phyloP scores from a whole-genome alignment of 352 stramenopile genomes.

The Elongisporangium senticosum region DNA sequence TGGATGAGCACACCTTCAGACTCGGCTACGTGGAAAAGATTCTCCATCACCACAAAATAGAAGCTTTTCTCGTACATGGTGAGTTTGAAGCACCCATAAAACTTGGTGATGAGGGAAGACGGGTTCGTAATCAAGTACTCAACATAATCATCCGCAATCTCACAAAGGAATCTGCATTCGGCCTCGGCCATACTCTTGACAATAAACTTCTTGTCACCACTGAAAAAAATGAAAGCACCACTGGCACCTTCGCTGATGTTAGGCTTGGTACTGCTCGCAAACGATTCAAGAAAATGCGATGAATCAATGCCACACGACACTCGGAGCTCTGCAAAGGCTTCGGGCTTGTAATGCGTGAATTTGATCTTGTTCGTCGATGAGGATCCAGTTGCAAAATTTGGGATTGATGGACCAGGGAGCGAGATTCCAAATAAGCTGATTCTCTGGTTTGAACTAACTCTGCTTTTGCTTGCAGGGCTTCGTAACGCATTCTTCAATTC shows the following conservation, averaged over 20 bases:
- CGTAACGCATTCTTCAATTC: no score
- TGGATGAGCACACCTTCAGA: slow-evolving; percentile 63
- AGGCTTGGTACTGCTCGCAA: slow-evolving; percentile 79
- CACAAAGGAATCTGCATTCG: slow-evolving; percentile 76
- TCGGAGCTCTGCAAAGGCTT: slow-evolving; percentile 74
- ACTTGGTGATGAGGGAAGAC: slow-evolving; percentile 81
- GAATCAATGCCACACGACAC: slow-evolving; percentile 60
- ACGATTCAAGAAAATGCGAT: slow-evolving; percentile 62
- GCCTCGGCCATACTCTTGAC: slow-evolving; percentile 86
- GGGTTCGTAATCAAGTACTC: slow-evolving; percentile 78
- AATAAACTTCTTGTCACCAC: slow-evolving; percentile 86
- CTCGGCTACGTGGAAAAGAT: slow-evolving; percentile 79
- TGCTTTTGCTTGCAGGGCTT: no score
- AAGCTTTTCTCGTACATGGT: slow-evolving; percentile 87
- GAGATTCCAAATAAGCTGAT: no score
- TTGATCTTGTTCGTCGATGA: slow-evolving; percentile 41
- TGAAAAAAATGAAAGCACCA: slow-evolving; percentile 91
- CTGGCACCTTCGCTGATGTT: slow-evolving; percentile 89
- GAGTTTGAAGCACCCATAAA: slow-evolving; percentile 89
- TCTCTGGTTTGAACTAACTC: no score
- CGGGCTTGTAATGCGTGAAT: slow-evolving; percentile 70
- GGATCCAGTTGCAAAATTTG: background rate
- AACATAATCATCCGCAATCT: slow-evolving; percentile 84
- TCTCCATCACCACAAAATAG: slow-evolving; percentile 92
- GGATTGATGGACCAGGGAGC: no score